Evolutionary conservation across 169 alveolate species (phyloP).

Genomic region (Plasmodium malariae): DNA sequence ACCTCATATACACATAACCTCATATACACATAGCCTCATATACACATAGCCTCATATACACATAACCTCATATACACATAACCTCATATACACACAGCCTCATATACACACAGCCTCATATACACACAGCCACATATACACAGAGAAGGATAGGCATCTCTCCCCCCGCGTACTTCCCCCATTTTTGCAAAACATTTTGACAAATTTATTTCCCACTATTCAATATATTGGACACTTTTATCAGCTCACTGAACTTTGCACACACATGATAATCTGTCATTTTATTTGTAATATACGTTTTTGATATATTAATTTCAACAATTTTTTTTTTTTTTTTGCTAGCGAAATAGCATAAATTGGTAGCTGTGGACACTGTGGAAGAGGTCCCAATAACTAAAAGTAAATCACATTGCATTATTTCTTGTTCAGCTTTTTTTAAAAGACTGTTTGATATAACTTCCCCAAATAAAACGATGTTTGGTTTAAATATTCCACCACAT

Average conservation of each 20-base stretch:
- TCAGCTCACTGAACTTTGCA: conserved; percentile 53
- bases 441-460: conserved; percentile 41
- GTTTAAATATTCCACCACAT: conserved; percentile 73
- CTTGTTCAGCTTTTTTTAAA: conserved; percentile 59
- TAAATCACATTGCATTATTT: conserved; percentile 44
- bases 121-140: too few relatives aligned
- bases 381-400: conserved; percentile 66
- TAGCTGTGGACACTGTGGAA: conserved; percentile 63
- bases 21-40: too few relatives aligned
- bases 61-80: too few relatives aligned
- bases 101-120: too few relatives aligned
- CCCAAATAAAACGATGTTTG: conserved; percentile 58
- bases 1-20: too few relatives aligned
- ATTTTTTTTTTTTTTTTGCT: conserved; percentile 55
- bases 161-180: neutral
- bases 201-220: neutral
- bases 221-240: conserved; percentile 12
- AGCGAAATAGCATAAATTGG: conserved; percentile 55
- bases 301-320: conserved; percentile 42
- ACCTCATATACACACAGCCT: too few relatives aligned
- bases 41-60: too few relatives aligned
- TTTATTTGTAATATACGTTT: conserved; percentile 47
- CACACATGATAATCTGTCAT: conserved; percentile 53
- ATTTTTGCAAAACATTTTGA: neutral
- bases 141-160: neutral